Base-by-base conservation (phyloP, 2,329 filamentous ascomycete genomes). In the Neospermospora avenae region DNA sequence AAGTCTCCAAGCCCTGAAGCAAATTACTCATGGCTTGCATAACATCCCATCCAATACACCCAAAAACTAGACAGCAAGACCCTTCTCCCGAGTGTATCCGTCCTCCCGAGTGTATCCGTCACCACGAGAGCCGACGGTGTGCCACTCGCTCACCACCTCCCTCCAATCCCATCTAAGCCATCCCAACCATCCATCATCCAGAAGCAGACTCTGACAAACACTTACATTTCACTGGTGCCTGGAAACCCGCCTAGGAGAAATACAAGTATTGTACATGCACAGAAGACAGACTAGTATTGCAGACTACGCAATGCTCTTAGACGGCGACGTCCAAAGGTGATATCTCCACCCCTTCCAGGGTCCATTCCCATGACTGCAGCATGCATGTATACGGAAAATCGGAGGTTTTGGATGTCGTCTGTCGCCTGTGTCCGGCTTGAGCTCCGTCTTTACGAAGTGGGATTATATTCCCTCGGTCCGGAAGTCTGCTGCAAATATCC, bases 21-120 rank as follows among this genome's bases (percentile, higher is more conserved):
- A 42, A 54, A 41, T 54, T 54, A 54, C 37, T 54, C 51, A 54
- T 54, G 51, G 41, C 51, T 35, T 54, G 51, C 51, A 54, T 39
- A 28, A 51, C 48, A 37, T 37, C 31, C n/a, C 48, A 54, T 41
- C 35, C 35, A 34, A 39, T 54, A 22, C 8, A 28, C 20, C n/a
- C 16, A 24, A 24, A 7, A 4, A 8, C 51, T 22, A 41, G 24
- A 25, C 13, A 24, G 24, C 18, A 42, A 18, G 16, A 42, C n/a
- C 39, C 39, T n/a, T 18, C 18, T 18, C n/a, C 37, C 34, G 34
- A n/a, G n/a, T n/a, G n/a, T n/a, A n/a, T n/a, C 34, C 16, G 4
- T 24, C 24, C 8, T 18, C 24, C 46, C 48, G 48, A 51, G 2
- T 24, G 31, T 51, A 51, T 35, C 48, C 48, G 48, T 37, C n/a